phyloP scores from a whole-genome alignment of 2,329 filamentous ascomycete species.

The Immersiporthe knoxdaviesiana region DNA sequence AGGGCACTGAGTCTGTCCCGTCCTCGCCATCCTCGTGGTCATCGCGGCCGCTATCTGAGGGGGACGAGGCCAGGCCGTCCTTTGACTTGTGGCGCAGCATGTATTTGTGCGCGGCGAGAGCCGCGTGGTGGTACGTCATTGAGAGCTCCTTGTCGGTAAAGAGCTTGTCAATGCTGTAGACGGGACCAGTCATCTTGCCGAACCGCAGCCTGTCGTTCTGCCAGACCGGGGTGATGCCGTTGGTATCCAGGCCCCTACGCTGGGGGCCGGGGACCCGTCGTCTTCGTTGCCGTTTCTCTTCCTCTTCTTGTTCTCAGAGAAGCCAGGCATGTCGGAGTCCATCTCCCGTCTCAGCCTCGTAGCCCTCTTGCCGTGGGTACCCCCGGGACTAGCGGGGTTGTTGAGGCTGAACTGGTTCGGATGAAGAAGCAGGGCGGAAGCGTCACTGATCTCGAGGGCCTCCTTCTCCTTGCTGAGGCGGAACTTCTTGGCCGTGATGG shows the following conservation, averaged over 20 bases:
- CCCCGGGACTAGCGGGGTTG: constrained; percentile 66
- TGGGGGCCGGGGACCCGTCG: constrained; percentile 64
- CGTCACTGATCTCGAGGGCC: constrained; percentile 68
- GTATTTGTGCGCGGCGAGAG: constrained; percentile 64
- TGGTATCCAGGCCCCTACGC: constrained; percentile 58
- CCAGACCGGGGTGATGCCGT: constrained; percentile 64
- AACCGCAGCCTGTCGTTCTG: constrained; percentile 61
- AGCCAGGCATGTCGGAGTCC: constrained; percentile 57
- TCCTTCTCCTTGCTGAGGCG: constrained; percentile 69
- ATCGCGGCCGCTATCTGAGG: constrained; percentile 56
- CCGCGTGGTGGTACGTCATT: constrained; percentile 66
- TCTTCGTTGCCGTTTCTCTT: constrained; percentile 64
- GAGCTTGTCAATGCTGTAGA: constrained; percentile 70
- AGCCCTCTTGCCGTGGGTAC: constrained; percentile 64
- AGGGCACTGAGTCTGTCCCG: constrained; percentile 50
- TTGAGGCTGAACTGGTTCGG: constrained; percentile 70
- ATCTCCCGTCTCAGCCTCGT: constrained; percentile 64
- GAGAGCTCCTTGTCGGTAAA: constrained; percentile 72
- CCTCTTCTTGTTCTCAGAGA: constrained; percentile 62
- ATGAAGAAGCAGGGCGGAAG: constrained; percentile 66
- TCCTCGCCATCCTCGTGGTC: constrained; percentile 51
- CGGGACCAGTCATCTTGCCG: constrained; percentile 59
- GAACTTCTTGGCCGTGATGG: constrained; percentile 66
- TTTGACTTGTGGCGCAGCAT: constrained; percentile 60
- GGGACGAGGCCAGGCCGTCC: constrained; percentile 55